Evolutionary conservation across 768 basidiomycete species (phyloP), one percentile per base, ranked within the genome.

Genomic region (Suillus weaverae): DNA sequence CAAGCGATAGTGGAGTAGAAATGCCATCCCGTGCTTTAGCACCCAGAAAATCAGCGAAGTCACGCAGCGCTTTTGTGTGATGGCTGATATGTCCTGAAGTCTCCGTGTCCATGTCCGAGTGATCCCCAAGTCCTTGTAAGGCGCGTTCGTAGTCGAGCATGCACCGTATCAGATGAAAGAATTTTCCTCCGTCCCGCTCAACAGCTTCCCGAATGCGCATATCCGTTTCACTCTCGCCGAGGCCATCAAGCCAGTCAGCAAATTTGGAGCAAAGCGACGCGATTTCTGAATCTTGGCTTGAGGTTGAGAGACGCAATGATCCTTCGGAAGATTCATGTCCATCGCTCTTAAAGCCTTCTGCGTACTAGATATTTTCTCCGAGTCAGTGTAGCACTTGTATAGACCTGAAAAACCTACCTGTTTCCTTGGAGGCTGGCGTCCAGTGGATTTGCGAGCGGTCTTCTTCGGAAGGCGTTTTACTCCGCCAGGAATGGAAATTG

Each of bases 171-270:
- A 73, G 16, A 32, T 60, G 54, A 32, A 75, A 64, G 22, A 74
- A 59, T 10, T 38, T 39, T 1, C 38, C 30, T 0, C 68, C 72
- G 11, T 73, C 72, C 0, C 72, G 72, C 44, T 73, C 72, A 60
- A 75, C n/a, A 10, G 74, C 70, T 5, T 46, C 35, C 6, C 57
- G 7, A 2, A 73, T 39, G 43, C 44, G 22, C 8, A 11, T 30
- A 10, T 57, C 56, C 36, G 22, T 38, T 18, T 57, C 56, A 26
- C 36, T 38, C 38, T 57, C 38, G 9, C 56, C 14, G 16, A 57
- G 56, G 38, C 38, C 22, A 9, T 39, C 56, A 2, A 57, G 56
- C 36, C 56, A 57, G 16, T 57, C 36, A 30, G 56, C 56, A 30
- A 57, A 57, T 39, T 18, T 39, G 16, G 36, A 57, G 16, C 56